These are phyloP conservation scores for Phaeolepiota aurea DNA, from an alignment of 768 basidiomycete genomes.

Conservation along the genomic window DNA sequence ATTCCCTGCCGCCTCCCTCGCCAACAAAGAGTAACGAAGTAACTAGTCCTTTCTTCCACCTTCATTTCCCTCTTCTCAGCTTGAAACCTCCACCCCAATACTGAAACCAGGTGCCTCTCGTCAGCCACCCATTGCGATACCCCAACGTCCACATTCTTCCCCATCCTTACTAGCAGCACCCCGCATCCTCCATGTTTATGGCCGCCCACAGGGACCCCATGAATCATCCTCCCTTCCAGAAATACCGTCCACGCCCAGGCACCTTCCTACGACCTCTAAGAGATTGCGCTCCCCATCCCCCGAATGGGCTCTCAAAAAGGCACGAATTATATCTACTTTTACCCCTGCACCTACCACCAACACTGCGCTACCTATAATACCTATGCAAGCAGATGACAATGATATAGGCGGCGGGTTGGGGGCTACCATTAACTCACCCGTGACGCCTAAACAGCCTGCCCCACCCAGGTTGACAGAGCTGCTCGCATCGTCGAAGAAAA, in stretches of 20 bases:
- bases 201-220: conserved; percentile 5
- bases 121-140: conserved; percentile 37
- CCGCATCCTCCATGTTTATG: conserved; percentile 11
- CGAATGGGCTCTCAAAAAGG: neutral
- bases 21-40: conserved; percentile 3
- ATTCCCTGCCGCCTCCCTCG: neutral
- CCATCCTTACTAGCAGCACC: conserved; percentile 17
- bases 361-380: no score
- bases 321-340: neutral
- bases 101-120: conserved; percentile 13
- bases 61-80: conserved; percentile 42
- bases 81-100: conserved; percentile 46
- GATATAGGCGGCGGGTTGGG: no score
- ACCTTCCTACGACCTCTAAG: neutral
- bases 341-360: neutral
- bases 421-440: neutral
- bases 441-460: conserved; percentile 10
- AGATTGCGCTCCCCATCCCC: neutral
- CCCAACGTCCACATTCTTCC: conserved; percentile 16
- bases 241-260: conserved; percentile 1
- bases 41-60: conserved; percentile 43
- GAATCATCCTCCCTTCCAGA: neutral
- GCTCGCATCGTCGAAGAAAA: conserved; percentile 30
- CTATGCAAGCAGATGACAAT: no score
- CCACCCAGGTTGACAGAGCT: conserved; percentile 35